Conservation (phyloP, 345 rosid genomes). For the Ceriops decandra region DNA sequence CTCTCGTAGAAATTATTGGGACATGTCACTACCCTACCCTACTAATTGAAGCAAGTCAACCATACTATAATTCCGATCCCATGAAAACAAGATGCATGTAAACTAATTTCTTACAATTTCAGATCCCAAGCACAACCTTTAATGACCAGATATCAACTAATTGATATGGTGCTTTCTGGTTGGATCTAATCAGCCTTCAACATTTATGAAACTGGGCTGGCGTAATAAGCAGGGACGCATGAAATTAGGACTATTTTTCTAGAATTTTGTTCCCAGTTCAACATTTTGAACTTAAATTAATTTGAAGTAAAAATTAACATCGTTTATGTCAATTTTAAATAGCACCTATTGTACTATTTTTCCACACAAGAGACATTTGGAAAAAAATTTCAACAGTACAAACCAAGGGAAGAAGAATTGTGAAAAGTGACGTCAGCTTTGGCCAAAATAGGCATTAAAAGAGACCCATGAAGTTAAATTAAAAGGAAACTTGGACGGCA, state of each 20-base stretch:
- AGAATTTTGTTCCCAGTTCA: too few relatives aligned
- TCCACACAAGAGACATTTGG: too few relatives aligned
- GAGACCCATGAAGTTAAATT: conserved; percentile 1
- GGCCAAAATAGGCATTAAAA: background rate
- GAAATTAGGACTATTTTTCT: too few relatives aligned
- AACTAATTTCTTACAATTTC: background rate
- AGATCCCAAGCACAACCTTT: background rate
- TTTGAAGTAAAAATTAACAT: too few relatives aligned
- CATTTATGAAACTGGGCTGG: too few relatives aligned
- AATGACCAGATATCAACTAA: background rate
- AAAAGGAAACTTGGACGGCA: conserved; percentile 9
- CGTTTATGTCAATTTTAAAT: too few relatives aligned
- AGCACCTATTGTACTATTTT: too few relatives aligned
- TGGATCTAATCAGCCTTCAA: too few relatives aligned
- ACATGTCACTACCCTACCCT: conserved; percentile 7
- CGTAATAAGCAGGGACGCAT: too few relatives aligned
- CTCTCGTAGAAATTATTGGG: conserved; percentile 8
- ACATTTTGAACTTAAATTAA: too few relatives aligned
- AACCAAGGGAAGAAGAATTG: background rate
- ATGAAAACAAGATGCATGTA: too few relatives aligned
- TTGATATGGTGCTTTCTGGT: background rate
- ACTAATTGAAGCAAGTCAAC: conserved; percentile 5
- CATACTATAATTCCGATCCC: background rate
- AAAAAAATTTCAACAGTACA: background rate
- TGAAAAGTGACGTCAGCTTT: background rate